These are phyloP conservation scores for Zopfia rhizophila DNA, from an alignment of 2,329 filamentous ascomycete species.

Conservation along the genomic window DNA sequence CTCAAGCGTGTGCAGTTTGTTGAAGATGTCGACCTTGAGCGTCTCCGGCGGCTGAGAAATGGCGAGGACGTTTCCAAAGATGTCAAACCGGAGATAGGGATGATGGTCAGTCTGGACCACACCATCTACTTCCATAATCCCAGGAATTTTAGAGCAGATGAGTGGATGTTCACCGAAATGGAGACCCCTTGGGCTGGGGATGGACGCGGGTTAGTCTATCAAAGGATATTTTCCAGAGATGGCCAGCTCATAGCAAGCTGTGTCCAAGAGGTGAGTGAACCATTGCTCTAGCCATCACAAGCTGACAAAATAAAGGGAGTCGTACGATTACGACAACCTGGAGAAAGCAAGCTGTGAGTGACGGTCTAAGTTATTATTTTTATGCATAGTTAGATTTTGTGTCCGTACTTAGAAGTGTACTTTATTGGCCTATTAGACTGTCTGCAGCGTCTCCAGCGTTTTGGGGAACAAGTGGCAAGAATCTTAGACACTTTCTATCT, in stretches of 20 bases:
- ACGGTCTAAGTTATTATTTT: too few species aligned
- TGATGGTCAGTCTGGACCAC: constrained; percentile 86
- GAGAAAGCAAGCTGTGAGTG: constrained; percentile 30
- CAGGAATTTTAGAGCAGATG: constrained; percentile 61
- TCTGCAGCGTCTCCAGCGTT: too few species aligned
- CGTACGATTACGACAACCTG: constrained; percentile 26
- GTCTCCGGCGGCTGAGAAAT: constrained; percentile 46
- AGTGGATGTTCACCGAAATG: constrained; percentile 86
- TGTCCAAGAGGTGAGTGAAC: constrained; percentile 74
- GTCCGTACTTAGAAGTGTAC: too few species aligned
- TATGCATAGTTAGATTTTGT: too few species aligned
- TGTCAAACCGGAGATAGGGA: constrained; percentile 72
- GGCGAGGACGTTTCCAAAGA: constrained; percentile 58
- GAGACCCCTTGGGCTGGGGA: constrained; percentile 83
- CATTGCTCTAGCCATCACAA: constrained; percentile 1
- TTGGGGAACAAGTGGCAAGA: too few species aligned
- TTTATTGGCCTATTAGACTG: too few species aligned
- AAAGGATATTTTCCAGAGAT: constrained; percentile 76
- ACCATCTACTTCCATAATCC: constrained; percentile 66
- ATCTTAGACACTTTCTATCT: too few species aligned
- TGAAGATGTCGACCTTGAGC: constrained; percentile 63
- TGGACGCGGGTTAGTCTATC: constrained; percentile 78
- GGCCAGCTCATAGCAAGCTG: constrained; percentile 81
- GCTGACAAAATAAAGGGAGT: constrained; percentile 20
- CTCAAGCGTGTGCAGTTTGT: constrained; percentile 55